phyloP scores from a whole-genome alignment of 192 early-diverging fungal genomes.

The Coemansia sp. region DNA sequence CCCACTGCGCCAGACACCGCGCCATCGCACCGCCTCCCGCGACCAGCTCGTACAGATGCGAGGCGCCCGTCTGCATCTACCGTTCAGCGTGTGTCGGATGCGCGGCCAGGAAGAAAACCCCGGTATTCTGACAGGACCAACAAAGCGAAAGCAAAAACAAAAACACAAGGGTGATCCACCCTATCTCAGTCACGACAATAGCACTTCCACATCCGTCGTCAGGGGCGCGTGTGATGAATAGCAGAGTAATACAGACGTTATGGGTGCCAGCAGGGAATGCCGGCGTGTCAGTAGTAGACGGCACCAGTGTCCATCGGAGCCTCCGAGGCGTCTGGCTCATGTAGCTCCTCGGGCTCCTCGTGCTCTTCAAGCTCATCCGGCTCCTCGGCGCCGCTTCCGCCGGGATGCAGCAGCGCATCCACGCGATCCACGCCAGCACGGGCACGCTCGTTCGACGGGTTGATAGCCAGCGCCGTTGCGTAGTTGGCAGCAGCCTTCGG shows the following conservation, averaged over 20 bases:
- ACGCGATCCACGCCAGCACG: conserved; percentile 36
- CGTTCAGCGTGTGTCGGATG: neutral
- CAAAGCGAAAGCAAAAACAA: too few species aligned
- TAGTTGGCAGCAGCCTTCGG: conserved; percentile 44
- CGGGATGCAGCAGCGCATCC: conserved; percentile 44
- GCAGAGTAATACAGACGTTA: too few species aligned
- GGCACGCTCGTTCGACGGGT: conserved; percentile 40
- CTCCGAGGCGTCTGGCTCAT: conserved; percentile 6
- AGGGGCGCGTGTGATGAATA: too few species aligned
- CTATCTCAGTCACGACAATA: too few species aligned
- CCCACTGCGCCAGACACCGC: conserved; percentile 19
- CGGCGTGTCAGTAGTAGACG: neutral
- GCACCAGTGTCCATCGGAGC: conserved; percentile 1
- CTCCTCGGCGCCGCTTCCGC: conserved; percentile 4
- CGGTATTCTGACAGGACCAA: too few species aligned
- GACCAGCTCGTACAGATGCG: conserved; percentile 19
- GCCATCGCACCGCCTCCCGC: neutral
- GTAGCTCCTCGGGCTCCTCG: conserved; percentile 1
- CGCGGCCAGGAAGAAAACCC: too few species aligned
- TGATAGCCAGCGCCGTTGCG: conserved; percentile 31
- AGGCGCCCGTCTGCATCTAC: neutral
- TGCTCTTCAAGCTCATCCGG: conserved; percentile 12
- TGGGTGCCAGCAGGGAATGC: too few species aligned
- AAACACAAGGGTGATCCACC: too few species aligned
- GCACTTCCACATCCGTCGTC: too few species aligned